These are phyloP conservation scores for Tilletia walkeri DNA, from an alignment of 1,284 basidiomycete genomes.

Conservation along the genomic window DNA sequence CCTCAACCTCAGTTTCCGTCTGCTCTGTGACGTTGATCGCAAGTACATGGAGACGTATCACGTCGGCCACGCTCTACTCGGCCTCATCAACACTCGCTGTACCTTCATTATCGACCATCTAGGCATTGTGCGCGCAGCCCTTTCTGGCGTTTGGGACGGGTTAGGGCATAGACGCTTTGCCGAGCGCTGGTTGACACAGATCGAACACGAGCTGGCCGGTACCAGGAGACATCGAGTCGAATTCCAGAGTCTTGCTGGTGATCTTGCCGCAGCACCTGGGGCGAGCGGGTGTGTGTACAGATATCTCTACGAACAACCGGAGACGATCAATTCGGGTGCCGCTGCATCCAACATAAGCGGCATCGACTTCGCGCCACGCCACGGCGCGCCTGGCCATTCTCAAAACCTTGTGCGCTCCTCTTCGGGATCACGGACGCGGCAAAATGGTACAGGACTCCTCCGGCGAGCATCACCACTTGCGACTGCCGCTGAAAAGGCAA, in stretches of 20 bases:
- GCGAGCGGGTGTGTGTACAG: constrained; percentile 10
- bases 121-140: constrained; percentile 41
- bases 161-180: constrained; percentile 41
- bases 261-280: constrained; percentile 23
- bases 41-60: constrained; percentile 37
- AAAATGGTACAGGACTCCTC: no score
- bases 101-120: constrained; percentile 47
- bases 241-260: constrained; percentile 25
- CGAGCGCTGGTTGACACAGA: constrained; percentile 41
- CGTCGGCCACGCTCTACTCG: constrained; percentile 32
- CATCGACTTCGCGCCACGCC: constrained; percentile 34
- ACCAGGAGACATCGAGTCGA: constrained; percentile 28
- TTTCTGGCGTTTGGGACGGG: constrained; percentile 42
- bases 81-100: constrained; percentile 37
- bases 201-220: constrained; percentile 41
- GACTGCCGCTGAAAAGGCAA: no score
- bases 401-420: background rate
- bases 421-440: no score
- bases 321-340: background rate
- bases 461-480: no score
- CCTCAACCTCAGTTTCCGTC: constrained; percentile 36
- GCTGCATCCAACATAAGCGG: constrained; percentile 17
- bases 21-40: constrained; percentile 37
- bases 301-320: constrained; percentile 1
- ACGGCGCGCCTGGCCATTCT: constrained; percentile 28